Evolutionary conservation across 768 basidiomycete species (phyloP), one percentile per base, ranked within the genome.

Genomic region (Kwoniella europaea): DNA sequence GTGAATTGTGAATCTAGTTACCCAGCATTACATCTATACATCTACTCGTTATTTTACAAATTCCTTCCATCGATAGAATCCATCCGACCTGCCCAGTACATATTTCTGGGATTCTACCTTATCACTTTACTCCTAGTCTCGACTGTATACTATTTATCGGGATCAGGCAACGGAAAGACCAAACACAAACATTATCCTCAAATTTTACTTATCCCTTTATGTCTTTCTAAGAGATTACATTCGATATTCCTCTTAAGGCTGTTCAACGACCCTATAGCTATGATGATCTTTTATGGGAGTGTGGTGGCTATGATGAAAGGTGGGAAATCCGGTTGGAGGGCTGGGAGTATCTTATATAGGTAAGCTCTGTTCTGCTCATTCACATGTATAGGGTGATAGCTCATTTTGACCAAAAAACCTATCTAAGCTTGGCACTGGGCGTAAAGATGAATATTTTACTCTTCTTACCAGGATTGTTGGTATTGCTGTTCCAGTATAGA

Each of bases 391-490:
- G 9, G 57, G 16, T 29, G 12, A 20, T 55, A 10, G 53, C 59
- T 60, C 10, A 42, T 27, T 42, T 42, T 29, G 5, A 29, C 29
- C 29, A 29, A 29, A 29, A 2, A 29, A 29, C 2, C 29, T 29
- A 29, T 29, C 4, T 29, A 2, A 94, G 93, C 76, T 84, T 87
- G 6, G 94, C 94, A 1, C 84, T 98, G 9, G 95, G 94, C 0
- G 88, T 97, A 67, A 99, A 99, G 83, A 98, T 99, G 97, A 94
- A 91, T 22, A 88, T 91, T 55, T 83, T 98, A 41, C 86, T 99
- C 10, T 97, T 94, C 84, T 85, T 97, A 2, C 97, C 97, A 4
- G 95, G 92, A 2, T 86, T 97, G 9, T 85, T 94, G 24, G 89
- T 97, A 16, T 85, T 98, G 68, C 84, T 92, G 20, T 91, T 93